Conservation (phyloP, 805 yeast species). For the Candida gorgasii region DNA sequence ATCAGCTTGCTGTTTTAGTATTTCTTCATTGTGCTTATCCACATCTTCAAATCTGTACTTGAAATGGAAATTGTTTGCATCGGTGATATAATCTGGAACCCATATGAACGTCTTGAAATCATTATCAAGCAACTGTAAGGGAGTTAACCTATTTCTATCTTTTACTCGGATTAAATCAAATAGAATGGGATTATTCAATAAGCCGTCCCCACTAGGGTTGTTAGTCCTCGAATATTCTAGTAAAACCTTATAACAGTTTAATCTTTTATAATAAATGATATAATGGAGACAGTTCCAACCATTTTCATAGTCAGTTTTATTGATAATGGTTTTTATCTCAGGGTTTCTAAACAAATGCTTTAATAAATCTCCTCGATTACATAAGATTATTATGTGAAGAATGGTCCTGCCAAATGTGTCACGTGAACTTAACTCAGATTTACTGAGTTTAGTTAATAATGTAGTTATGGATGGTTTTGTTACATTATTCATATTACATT, state of each 20-base stretch:
- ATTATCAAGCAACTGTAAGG: slow-evolving; percentile 63
- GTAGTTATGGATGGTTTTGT: slow-evolving; percentile 4
- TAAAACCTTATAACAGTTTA: slow-evolving; percentile 50
- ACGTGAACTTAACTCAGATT: slow-evolving; percentile 30
- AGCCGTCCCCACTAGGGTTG: slow-evolving; percentile 8
- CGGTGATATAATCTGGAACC: slow-evolving; percentile 44
- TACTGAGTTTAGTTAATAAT: slow-evolving; percentile 9
- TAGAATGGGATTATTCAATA: slow-evolving; percentile 23
- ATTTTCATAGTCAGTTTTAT: slow-evolving; percentile 64
- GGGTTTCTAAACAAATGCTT: slow-evolving; percentile 48
- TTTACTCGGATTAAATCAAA: slow-evolving; percentile 49
- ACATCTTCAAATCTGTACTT: slow-evolving; percentile 20
- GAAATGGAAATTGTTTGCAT: slow-evolving; percentile 31
- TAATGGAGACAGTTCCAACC: slow-evolving; percentile 83
- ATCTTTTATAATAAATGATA: slow-evolving; percentile 58
- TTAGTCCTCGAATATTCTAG: slow-evolving; percentile 25
- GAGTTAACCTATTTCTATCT: slow-evolving; percentile 72
- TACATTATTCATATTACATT: slow-evolving; percentile 9
- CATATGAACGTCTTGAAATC: slow-evolving; percentile 45
- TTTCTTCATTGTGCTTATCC: slow-evolving; percentile 1
- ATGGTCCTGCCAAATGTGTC: slow-evolving; percentile 74
- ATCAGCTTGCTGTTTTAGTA: slow-evolving; percentile 4
- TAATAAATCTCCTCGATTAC: slow-evolving; percentile 50
- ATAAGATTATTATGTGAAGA: slow-evolving; percentile 55
- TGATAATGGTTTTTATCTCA: slow-evolving; percentile 41